These are phyloP conservation scores for Cucumis melo DNA, from an alignment of 306 rosid genomes.

Conservation along the genomic window DNA sequence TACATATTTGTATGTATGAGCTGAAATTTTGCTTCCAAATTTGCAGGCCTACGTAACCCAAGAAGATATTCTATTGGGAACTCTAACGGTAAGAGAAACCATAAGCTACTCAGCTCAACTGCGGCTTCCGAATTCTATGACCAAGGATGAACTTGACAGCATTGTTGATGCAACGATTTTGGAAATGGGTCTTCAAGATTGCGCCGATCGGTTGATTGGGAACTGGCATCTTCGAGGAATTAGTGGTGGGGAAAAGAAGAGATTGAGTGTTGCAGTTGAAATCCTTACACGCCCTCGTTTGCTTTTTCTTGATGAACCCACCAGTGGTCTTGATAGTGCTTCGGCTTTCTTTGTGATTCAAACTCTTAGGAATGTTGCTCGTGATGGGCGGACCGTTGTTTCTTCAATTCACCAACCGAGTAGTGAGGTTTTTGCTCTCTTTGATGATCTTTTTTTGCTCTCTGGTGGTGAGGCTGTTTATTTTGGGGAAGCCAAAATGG, in stretches of 20 bases:
- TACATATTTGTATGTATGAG: not conserved
- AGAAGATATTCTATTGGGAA: conserved; percentile 71
- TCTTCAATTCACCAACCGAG: conserved; percentile 91
- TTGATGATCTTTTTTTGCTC: conserved; percentile 83
- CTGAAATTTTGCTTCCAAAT: not conserved
- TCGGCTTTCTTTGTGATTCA: conserved; percentile 84
- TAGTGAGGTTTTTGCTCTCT: conserved; percentile 82
- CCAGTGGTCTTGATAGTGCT: conserved; percentile 89
- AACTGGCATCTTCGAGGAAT: conserved; percentile 87
- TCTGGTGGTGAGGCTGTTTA: conserved; percentile 74
- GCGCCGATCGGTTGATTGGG: conserved; percentile 61
- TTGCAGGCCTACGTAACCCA: conserved; percentile 83
- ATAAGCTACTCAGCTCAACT: conserved; percentile 67
- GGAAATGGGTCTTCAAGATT: conserved; percentile 84
- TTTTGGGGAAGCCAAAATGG: conserved; percentile 57
- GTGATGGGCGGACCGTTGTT: conserved; percentile 67
- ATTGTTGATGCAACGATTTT: conserved; percentile 46
- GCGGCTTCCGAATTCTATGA: conserved; percentile 50
- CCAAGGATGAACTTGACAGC: conserved; percentile 43
- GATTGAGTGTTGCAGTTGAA: conserved; percentile 80
- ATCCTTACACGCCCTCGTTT: conserved; percentile 68
- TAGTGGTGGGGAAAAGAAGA: conserved; percentile 91
- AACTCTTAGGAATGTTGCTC: conserved; percentile 60
- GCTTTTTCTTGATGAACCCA: conserved; percentile 88
- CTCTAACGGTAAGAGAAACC: conserved; percentile 76